Conservation (phyloP, 257 asterid species). For the Rhazya stricta region DNA sequence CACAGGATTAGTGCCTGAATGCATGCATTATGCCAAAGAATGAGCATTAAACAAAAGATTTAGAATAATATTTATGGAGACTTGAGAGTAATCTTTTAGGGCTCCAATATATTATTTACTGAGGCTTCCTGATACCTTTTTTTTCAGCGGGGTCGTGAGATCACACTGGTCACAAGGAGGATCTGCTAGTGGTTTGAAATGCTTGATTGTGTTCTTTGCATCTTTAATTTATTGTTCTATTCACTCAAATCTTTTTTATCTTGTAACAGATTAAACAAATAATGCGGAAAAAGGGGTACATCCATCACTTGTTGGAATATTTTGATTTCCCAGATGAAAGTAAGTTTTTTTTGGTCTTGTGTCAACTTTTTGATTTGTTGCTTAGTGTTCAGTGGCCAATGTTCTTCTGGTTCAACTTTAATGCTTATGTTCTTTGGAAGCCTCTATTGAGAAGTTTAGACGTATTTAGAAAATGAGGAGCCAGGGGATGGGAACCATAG, state of each 20-base stretch:
- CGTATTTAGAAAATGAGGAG: background rate
- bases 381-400: background rate
- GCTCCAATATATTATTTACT: no score
- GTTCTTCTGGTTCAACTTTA: background rate
- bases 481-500: background rate
- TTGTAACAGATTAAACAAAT: slow-evolving; percentile 42
- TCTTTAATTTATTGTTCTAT: background rate
- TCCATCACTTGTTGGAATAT: slow-evolving; percentile 31
- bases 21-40: background rate
- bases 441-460: background rate
- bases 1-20: background rate
- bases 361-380: background rate
- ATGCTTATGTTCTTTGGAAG: background rate
- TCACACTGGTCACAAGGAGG: no score
- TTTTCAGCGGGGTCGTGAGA: no score
- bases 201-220: background rate
- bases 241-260: slow-evolving; percentile 10
- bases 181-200: no score
- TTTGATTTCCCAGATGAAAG: slow-evolving; percentile 62
- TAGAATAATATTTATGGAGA: background rate
- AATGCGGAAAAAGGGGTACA: slow-evolving; percentile 14
- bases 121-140: no score
- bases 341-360: slow-evolving; percentile 26
- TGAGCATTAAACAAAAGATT: background rate
- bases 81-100: no score